A percentile compares a stretch with the other conserved stretches of the same genome.
These are phyloP conservation scores for Sporothrix brunneoviolacea DNA, from an alignment of 2,329 filamentous ascomycete species.

Conservation along the genomic window DNA sequence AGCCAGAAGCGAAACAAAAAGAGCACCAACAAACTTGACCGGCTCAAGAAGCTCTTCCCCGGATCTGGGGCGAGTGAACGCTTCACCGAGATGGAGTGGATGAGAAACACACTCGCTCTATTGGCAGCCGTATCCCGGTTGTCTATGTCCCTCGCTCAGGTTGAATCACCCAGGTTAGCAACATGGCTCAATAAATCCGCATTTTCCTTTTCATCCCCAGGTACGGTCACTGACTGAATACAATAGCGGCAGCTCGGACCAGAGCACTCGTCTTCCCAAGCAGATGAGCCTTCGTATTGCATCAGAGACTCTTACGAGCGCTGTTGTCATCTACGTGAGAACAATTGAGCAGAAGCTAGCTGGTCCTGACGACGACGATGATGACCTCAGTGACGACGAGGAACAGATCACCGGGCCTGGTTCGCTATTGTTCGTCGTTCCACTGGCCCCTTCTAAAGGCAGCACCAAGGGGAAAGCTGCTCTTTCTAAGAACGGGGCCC, in stretches of 20 bases:
- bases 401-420: slow-evolving; percentile 9
- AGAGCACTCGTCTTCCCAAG: background rate
- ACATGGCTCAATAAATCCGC: too few relatives aligned
- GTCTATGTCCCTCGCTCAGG: background rate
- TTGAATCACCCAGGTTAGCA: background rate
- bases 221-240: background rate
- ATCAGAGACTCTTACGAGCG: slow-evolving; percentile 10
- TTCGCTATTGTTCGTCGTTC: background rate
- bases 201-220: background rate
- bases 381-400: slow-evolving; percentile 8
- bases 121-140: slow-evolving; percentile 11
- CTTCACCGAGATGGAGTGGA: slow-evolving; percentile 18
- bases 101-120: slow-evolving; percentile 16
- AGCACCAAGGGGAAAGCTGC: background rate
- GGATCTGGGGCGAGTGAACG: slow-evolving; percentile 9
- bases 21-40: slow-evolving; percentile 7
- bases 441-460: background rate
- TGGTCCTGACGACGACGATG: slow-evolving; percentile 1
- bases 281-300: background rate
- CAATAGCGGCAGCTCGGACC: background rate
- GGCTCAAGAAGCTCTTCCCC: slow-evolving; percentile 16
- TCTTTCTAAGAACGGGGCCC: background rate
- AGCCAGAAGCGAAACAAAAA: slow-evolving; percentile 9
- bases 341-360: slow-evolving; percentile 8
- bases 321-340: slow-evolving; percentile 10